These are phyloP conservation scores for Alopecurus myosuroides DNA, from an alignment of 176 grass and related monocot species.

Conservation along the genomic window DNA sequence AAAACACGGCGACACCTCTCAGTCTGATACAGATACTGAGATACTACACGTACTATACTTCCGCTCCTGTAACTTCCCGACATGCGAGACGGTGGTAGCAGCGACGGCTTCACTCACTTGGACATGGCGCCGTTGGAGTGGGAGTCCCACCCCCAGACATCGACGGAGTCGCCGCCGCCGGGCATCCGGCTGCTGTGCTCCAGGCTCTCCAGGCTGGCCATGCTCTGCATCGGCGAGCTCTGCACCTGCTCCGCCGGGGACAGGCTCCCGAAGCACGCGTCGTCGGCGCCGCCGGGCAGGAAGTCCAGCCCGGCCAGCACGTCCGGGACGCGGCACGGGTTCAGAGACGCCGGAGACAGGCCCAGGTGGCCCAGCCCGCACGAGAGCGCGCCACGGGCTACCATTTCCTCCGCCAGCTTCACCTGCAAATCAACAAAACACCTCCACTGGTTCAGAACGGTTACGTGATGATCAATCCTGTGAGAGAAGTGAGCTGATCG, in stretches of 20 bases:
- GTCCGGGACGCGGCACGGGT: slow-evolving; percentile 43
- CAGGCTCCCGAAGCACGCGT: slow-evolving; percentile 46
- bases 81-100: not conserved
- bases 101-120: slow-evolving; percentile 35
- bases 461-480: not conserved
- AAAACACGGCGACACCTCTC: not conserved
- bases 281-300: slow-evolving; percentile 32
- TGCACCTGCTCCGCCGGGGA: slow-evolving; percentile 62
- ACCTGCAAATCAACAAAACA: slow-evolving; percentile 30
- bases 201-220: slow-evolving; percentile 43
- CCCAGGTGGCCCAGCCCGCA: slow-evolving; percentile 47
- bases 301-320: slow-evolving; percentile 54
- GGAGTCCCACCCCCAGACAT: slow-evolving; percentile 50
- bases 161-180: slow-evolving; percentile 24
- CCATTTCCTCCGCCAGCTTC: slow-evolving; percentile 91
- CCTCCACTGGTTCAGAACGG: no score
- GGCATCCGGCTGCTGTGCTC: slow-evolving; percentile 37
- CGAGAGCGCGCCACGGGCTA: slow-evolving; percentile 59
- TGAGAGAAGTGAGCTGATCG: not conserved
- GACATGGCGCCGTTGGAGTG: slow-evolving; percentile 38
- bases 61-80: not conserved
- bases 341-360: slow-evolving; percentile 35
- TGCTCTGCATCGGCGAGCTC: slow-evolving; percentile 55
- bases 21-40: not conserved
- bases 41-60: not conserved